These are phyloP conservation scores for Solanum clarkiae DNA, from an alignment of 257 asterid species.

Conservation along the genomic window DNA sequence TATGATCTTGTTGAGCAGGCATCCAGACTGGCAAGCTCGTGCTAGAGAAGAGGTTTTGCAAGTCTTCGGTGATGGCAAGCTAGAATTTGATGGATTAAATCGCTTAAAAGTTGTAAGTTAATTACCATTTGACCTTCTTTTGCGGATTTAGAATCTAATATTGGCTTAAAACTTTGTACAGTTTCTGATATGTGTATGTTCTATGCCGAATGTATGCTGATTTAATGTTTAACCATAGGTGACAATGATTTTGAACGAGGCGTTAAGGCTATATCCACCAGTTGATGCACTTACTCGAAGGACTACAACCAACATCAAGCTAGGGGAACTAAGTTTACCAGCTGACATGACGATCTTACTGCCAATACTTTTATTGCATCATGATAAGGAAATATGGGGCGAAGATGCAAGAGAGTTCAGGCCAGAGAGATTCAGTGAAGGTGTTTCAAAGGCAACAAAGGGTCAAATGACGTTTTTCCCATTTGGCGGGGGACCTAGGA, in stretches of 20 bases:
- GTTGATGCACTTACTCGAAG: not conserved
- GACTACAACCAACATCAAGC: not conserved
- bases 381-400: slow-evolving; percentile 21
- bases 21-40: slow-evolving; percentile 9
- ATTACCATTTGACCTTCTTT: not conserved
- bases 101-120: slow-evolving; percentile 8
- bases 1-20: slow-evolving; percentile 9
- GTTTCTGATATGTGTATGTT: not conserved
- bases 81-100: slow-evolving; percentile 10
- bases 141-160: too few species aligned
- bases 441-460: slow-evolving; percentile 17
- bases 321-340: not conserved
- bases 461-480: slow-evolving; percentile 10
- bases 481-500: slow-evolving; percentile 14
- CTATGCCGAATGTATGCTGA: not conserved
- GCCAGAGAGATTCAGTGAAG: slow-evolving; percentile 21
- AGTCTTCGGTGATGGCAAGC: not conserved
- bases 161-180: too few species aligned
- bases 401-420: slow-evolving; percentile 16
- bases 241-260: slow-evolving; percentile 14
- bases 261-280: slow-evolving; percentile 9
- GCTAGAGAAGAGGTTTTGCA: slow-evolving; percentile 22
- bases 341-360: not conserved
- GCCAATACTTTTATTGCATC: not conserved
- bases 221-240: not conserved